These are phyloP conservation scores for Imleria badia DNA, from an alignment of 768 basidiomycete species.

Conservation along the genomic window DNA sequence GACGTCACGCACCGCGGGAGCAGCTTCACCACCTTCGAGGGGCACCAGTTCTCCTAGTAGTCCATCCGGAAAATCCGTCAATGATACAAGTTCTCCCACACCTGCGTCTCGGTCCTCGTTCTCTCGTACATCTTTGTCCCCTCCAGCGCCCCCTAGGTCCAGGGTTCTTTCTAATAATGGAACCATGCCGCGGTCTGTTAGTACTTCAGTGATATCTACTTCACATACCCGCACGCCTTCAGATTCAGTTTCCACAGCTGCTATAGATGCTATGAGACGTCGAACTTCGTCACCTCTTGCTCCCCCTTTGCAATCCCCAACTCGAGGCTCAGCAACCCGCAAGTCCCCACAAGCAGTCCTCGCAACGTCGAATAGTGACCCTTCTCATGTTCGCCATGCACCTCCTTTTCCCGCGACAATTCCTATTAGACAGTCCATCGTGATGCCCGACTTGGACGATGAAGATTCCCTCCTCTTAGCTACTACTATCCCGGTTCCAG, in stretches of 20 bases:
- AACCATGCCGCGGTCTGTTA: constrained; percentile 44
- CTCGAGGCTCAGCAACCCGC: constrained; percentile 37
- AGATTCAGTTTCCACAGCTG: constrained; percentile 30
- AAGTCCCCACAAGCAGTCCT: constrained; percentile 39
- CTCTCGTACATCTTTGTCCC: constrained; percentile 48
- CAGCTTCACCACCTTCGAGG: constrained; percentile 42
- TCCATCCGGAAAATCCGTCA: constrained; percentile 43
- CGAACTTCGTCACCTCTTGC: constrained; percentile 54
- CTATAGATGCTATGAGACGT: constrained; percentile 34
- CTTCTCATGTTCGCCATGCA: constrained; percentile 21
- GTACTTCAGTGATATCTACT: constrained; percentile 28
- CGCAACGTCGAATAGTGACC: constrained; percentile 33
- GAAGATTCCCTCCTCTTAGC: constrained; percentile 71
- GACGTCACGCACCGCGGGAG: constrained; percentile 51
- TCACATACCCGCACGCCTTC: constrained; percentile 48
- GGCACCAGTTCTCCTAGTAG: constrained; percentile 41
- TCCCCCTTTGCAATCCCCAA: constrained; percentile 27
- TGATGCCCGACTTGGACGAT: constrained; percentile 41
- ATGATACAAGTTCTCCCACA: constrained; percentile 38
- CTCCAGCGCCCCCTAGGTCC: constrained; percentile 42
- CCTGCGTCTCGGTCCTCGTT: constrained; percentile 44
- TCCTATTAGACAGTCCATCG: constrained; percentile 44
- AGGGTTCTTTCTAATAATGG: constrained; percentile 41
- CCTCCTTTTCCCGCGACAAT: constrained; percentile 22
- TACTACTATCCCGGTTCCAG: constrained; percentile 72